Conservation (phyloP, 129 eudicot genomes). For the Apium graveolens region DNA sequence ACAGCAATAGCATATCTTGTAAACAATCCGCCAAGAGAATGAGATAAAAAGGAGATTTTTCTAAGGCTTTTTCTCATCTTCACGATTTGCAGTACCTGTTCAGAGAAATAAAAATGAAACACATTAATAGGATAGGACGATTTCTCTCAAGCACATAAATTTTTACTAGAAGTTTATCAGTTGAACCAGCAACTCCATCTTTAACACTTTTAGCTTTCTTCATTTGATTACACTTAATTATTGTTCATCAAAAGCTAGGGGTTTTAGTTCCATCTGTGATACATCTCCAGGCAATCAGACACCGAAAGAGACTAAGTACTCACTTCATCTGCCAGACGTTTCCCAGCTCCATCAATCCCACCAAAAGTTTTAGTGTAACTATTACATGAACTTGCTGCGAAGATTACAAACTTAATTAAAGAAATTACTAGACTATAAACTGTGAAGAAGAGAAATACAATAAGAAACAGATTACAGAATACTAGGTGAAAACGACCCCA, state of each 20-base stretch:
- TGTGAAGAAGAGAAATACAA: not conserved
- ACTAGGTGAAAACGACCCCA: not conserved
- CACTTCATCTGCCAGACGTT: slow-evolving; percentile 95
- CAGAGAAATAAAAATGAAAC: not conserved
- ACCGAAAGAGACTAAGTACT: slow-evolving; percentile 28
- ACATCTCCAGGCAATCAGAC: not conserved
- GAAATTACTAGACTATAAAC: not conserved
- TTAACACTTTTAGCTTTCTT: not conserved
- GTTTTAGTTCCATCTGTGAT: not conserved
- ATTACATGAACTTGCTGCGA: slow-evolving; percentile 89
- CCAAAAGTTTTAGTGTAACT: slow-evolving; percentile 73
- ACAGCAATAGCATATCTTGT: slow-evolving; percentile 78
- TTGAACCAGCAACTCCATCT: not conserved
- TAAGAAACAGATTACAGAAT: not conserved
- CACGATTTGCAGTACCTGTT: slow-evolving; percentile 75
- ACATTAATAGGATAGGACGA: not conserved
- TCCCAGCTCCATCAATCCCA: slow-evolving; percentile 94
- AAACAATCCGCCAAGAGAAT: slow-evolving; percentile 92
- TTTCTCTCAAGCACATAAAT: not conserved
- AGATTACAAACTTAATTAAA: not conserved
- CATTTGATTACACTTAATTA: not conserved
- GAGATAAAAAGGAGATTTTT: slow-evolving; percentile 84
- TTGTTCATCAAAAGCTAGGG: not conserved
- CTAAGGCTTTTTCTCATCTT: slow-evolving; percentile 50
- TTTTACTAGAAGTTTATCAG: not conserved